These are phyloP conservation scores for Ogataea haglerorum DNA, from an alignment of 805 yeast species.

Conservation along the genomic window DNA sequence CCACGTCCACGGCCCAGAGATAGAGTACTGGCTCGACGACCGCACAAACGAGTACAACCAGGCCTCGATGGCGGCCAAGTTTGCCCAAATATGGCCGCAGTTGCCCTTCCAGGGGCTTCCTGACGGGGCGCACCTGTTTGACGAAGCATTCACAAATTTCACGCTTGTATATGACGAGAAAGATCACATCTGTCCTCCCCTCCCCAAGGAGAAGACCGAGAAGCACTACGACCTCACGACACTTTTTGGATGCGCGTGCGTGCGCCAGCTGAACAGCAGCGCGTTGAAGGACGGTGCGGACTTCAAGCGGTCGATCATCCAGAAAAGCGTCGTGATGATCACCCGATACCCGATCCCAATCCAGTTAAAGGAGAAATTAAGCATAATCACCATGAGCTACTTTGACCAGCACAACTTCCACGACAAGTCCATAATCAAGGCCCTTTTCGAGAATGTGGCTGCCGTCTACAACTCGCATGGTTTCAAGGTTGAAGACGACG, in stretches of 20 bases:
- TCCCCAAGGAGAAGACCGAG: conserved; percentile 33
- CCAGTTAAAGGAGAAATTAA: conserved; percentile 83
- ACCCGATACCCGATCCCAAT: conserved; percentile 78
- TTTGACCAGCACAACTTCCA: conserved; percentile 77
- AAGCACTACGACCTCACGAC: conserved; percentile 42
- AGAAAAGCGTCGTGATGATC: conserved; percentile 86
- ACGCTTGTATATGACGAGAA: conserved; percentile 71
- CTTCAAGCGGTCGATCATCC: conserved; percentile 69
- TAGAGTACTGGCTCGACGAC: conserved; percentile 78
- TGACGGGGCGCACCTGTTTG: conserved; percentile 91
- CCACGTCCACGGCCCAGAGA: conserved; percentile 88
- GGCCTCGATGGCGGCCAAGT: conserved; percentile 28
- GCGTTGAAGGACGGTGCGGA: conserved; percentile 40
- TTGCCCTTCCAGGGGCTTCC: conserved; percentile 94
- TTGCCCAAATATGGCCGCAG: conserved; percentile 65
- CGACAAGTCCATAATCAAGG: conserved; percentile 64
- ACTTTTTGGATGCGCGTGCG: conserved; percentile 92
- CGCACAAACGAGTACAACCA: conserved; percentile 34
- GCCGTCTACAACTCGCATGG: conserved; percentile 36
- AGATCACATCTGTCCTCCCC: conserved; percentile 42
- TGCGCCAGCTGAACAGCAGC: conserved; percentile 69
- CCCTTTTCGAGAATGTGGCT: conserved; percentile 65
- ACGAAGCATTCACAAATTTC: conserved; percentile 90
- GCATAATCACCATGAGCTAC: conserved; percentile 83
- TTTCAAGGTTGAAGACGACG: conserved; percentile 30